Conservation (phyloP, 2,329 filamentous ascomycete species). For the Calonectria naviculata region DNA sequence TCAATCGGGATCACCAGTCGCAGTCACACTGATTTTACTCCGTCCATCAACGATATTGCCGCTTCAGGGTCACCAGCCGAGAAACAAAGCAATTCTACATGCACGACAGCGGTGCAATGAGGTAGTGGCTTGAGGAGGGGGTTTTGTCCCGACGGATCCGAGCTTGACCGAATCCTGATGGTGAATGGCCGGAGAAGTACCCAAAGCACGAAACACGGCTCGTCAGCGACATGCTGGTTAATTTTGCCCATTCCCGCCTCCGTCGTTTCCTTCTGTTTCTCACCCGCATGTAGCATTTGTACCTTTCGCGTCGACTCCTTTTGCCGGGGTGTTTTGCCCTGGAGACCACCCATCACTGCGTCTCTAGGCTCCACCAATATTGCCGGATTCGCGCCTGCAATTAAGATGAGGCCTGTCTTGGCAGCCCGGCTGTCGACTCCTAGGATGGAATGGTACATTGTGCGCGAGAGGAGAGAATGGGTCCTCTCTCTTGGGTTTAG, state of each 20-base stretch:
- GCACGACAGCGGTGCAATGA: conserved; percentile 3
- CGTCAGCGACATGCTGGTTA: neutral
- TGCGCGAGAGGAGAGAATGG: neutral
- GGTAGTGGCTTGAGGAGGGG: neutral
- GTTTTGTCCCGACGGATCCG: conserved; percentile 12
- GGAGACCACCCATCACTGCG: neutral
- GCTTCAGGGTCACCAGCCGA: neutral
- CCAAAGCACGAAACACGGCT: conserved; percentile 6
- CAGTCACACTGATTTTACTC: neutral
- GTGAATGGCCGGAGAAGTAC: neutral
- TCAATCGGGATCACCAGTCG: neutral
- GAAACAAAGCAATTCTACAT: conserved; percentile 10
- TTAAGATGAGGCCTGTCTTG: conserved; percentile 43
- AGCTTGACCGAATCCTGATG: conserved; percentile 5
- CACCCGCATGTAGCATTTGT: neutral
- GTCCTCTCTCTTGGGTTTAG: neutral
- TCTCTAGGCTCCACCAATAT: conserved; percentile 31
- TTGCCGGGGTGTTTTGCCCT: conserved; percentile 1
- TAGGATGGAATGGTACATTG: conserved; percentile 40
- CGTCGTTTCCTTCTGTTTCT: neutral
- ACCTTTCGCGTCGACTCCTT: neutral
- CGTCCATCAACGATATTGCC: neutral
- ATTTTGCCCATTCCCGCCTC: conserved; percentile 4
- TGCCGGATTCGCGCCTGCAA: conserved; percentile 31
- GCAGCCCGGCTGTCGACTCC: conserved; percentile 30